These are phyloP conservation scores for Raphidocelis subcapitata DNA, from an alignment of 139 green algal species.

Conservation along the genomic window DNA sequence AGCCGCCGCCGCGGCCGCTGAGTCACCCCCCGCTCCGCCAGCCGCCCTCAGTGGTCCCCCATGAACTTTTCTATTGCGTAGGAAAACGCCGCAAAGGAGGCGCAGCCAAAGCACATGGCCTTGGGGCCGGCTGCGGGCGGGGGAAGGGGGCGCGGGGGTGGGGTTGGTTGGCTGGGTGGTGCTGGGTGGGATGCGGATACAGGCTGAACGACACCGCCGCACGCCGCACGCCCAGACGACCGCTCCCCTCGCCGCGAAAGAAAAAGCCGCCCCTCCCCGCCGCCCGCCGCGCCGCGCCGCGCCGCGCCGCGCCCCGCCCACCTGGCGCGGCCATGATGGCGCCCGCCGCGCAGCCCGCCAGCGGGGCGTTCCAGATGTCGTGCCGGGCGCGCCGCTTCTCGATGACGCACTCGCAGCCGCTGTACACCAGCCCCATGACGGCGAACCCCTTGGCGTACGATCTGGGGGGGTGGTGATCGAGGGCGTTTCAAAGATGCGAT, in stretches of 20 bases:
- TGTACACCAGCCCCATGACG: constrained; percentile 87
- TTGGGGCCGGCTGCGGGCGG: constrained; percentile 62
- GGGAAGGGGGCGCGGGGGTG: not conserved
- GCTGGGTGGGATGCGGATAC: no score
- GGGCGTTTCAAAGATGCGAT: not conserved
- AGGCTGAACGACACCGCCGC: no score
- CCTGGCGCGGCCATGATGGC: constrained; percentile 71
- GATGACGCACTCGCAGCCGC: constrained; percentile 91
- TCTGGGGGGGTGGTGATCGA: constrained; percentile 24
- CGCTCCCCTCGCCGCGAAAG: no score
- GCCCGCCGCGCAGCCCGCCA: constrained; percentile 90
- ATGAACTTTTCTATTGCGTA: constrained; percentile 86
- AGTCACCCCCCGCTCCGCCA: no score
- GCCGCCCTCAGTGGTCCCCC: constrained; percentile 32
- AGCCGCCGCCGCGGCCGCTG: no score
- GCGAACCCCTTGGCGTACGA: constrained; percentile 94
- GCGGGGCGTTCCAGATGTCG: constrained; percentile 85
- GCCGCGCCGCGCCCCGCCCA: not conserved
- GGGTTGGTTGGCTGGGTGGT: no score
- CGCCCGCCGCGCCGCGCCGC: no score
- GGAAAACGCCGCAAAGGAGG: constrained; percentile 87
- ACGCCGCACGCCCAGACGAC: no score
- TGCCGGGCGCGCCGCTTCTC: constrained; percentile 91
- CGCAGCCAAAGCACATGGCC: constrained; percentile 89
- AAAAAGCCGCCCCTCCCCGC: no score